A percentile compares a stretch with the other conserved stretches of the same genome.
phyloP scores from a whole-genome alignment of 2,329 filamentous ascomycete genomes.

The Diaporthe vaccinii region DNA sequence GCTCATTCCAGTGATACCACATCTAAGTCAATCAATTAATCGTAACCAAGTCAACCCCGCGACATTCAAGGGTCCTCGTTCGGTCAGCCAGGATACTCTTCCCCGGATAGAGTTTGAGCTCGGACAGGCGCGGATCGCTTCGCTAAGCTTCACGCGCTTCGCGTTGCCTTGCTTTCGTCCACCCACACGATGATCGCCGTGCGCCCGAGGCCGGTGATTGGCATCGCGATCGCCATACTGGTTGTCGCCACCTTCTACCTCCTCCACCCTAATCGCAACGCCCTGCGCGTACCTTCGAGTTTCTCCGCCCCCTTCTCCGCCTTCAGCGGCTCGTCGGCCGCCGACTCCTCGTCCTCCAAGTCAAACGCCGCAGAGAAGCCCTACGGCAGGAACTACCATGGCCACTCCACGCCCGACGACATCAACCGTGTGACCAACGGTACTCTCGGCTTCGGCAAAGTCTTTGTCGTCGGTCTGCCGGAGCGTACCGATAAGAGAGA shows the following conservation, averaged over 20 bases:
- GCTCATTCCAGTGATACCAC: not conserved
- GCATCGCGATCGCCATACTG: constrained; percentile 10
- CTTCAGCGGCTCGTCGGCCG: constrained; percentile 4
- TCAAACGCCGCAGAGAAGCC: constrained; percentile 12
- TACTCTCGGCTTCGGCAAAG: constrained; percentile 49
- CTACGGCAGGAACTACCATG: constrained; percentile 42
- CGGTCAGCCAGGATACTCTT: not conserved
- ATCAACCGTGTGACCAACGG: constrained; percentile 46
- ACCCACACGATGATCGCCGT: constrained; percentile 35
- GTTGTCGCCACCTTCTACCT: constrained; percentile 36
- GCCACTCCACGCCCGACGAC: constrained; percentile 41
- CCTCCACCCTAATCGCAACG: constrained; percentile 25
- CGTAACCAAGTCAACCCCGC: not conserved
- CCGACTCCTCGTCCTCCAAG: not conserved
- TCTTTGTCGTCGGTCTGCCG: constrained; percentile 64
- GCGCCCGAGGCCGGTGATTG: constrained; percentile 31
- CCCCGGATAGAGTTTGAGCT: constrained; percentile 8
- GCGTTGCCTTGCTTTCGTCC: constrained; percentile 6
- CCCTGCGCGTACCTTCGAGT: constrained; percentile 27
- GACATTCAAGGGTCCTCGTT: not conserved
- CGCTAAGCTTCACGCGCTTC: constrained; percentile 3
- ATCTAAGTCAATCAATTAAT: not conserved
- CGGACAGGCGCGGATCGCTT: not conserved
- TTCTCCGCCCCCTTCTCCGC: constrained; percentile 35
- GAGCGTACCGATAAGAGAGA: constrained; percentile 65